Evolutionary conservation across 169 alveolate species (phyloP), one percentile per base, ranked within the genome.

Genomic region (Besnoitia besnoiti): DNA sequence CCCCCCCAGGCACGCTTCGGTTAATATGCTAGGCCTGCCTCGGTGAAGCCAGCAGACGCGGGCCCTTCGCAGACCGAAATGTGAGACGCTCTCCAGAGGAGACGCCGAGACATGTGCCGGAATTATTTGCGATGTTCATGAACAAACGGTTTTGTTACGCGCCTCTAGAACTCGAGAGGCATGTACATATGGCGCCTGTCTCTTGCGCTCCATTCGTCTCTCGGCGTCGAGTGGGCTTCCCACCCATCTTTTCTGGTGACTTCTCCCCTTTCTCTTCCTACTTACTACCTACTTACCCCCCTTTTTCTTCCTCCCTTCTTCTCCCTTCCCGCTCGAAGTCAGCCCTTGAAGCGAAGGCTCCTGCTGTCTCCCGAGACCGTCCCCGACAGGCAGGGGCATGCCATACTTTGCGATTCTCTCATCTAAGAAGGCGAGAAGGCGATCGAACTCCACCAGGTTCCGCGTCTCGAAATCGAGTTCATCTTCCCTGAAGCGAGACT

Each of bases 371-470:
- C 46, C 40, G 0, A 33, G 33, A 24, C 40, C 61, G 14, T 42
- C 59, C 59, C 87, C 50, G 19, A 44, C 61, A 40, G 87, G 87
- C 30, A 77, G 42, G 0, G 87, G 87, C 87, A 77, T 46, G 50
- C 87, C 87, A 40, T 77, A 77, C 61, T 42, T 39, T 0, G 33
- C 59, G 19, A 77, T 40, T 21, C 87, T 0, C 21, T 40, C 87
- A 40, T 77, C 87, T 7, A 77, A n/a, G 40, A 77, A 77, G 42
- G 40, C 10, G 37, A 77, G 14, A 21, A 77, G 87, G 50, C 62
- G 50, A 35, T 77, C 87, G 39, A 77, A 37, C 40, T 77, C 87
- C 10, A 46, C 59, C 19, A 77, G 16, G 37, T 42, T 77, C 14
- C 87, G 21, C 37, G 59, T 40, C 27, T 77, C 87, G 21, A 30